Conservation (phyloP, 164 flowering plant genomes). For the Macadamia tetraphylla region DNA sequence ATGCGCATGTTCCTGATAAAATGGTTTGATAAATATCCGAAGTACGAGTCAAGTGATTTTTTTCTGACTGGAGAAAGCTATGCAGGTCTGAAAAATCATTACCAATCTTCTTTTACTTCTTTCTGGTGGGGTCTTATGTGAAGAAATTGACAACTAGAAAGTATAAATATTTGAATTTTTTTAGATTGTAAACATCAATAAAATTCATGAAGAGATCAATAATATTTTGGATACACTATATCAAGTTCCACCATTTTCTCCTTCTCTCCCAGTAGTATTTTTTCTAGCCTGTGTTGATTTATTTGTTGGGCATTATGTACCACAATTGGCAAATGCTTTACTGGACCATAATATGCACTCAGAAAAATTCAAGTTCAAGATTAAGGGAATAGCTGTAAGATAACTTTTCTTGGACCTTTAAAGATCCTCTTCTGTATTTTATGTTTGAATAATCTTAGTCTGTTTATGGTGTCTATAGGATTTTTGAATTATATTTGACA, state of each 20-base stretch:
- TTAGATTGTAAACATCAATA: neutral
- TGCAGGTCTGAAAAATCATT: conserved; percentile 52
- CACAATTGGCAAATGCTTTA: conserved; percentile 70
- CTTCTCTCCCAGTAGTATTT: neutral
- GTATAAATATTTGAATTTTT: neutral
- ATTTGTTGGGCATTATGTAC: conserved; percentile 82
- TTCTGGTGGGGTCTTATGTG: too few relatives aligned
- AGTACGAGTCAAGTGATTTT: conserved; percentile 51
- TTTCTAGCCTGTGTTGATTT: neutral
- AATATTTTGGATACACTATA: neutral
- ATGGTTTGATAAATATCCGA: conserved; percentile 84
- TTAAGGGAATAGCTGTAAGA: conserved; percentile 91
- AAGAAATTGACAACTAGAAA: neutral
- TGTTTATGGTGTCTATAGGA: neutral
- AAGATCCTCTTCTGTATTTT: neutral
- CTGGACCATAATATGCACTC: conserved; percentile 70
- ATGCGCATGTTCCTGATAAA: conserved; percentile 57
- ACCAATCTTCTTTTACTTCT: neutral
- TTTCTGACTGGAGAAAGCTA: conserved; percentile 97
- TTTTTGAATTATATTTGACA: neutral
- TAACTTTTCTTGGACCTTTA: neutral
- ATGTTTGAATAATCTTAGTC: neutral
- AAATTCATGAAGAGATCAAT: neutral
- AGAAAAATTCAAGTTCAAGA: conserved; percentile 65
- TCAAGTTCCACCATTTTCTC: neutral